Evolutionary conservation across 345 rosid species (phyloP).

Genomic region (Erucastrum elatum): DNA sequence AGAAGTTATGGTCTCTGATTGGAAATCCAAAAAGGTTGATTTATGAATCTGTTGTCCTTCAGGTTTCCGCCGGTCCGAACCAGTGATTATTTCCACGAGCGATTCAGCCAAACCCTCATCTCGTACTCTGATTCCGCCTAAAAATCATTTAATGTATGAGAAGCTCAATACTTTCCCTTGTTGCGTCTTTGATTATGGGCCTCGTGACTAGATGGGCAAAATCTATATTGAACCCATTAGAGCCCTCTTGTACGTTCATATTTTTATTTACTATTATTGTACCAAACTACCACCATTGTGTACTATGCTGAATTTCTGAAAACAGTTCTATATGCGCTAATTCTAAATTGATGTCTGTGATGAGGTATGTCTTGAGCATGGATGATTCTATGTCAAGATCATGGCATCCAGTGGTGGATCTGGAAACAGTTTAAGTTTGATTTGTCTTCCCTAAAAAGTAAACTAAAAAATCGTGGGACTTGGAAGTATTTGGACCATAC

Average conservation of each 20-base stretch:
- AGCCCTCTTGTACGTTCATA: too few relatives aligned
- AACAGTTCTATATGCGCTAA: too few relatives aligned
- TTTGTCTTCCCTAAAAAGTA: background rate
- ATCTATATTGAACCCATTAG: too few relatives aligned
- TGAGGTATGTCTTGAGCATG: too few relatives aligned
- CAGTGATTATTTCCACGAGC: conserved; percentile 60
- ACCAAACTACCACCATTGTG: too few relatives aligned
- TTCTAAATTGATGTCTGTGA: too few relatives aligned
- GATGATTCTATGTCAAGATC: too few relatives aligned
- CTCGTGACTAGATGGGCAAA: too few relatives aligned
- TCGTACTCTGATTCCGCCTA: conserved; percentile 16
- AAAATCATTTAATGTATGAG: background rate
- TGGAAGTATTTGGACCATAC: conserved; percentile 7
- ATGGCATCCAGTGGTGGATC: too few relatives aligned
- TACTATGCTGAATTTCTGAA: too few relatives aligned
- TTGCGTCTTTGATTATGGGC: too few relatives aligned
- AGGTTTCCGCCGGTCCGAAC: conserved; percentile 72
- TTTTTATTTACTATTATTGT: too few relatives aligned
- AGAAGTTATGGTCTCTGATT: background rate
- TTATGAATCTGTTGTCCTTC: conserved; percentile 17
- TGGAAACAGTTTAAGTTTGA: background rate
- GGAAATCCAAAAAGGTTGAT: background rate
- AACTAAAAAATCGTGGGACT: background rate
- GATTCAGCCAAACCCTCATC: conserved; percentile 46
- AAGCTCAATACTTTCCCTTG: background rate